Base-by-base conservation (phyloP, 108 stramenopile genomes). In the Mayamaea pseudoterrestris region DNA sequence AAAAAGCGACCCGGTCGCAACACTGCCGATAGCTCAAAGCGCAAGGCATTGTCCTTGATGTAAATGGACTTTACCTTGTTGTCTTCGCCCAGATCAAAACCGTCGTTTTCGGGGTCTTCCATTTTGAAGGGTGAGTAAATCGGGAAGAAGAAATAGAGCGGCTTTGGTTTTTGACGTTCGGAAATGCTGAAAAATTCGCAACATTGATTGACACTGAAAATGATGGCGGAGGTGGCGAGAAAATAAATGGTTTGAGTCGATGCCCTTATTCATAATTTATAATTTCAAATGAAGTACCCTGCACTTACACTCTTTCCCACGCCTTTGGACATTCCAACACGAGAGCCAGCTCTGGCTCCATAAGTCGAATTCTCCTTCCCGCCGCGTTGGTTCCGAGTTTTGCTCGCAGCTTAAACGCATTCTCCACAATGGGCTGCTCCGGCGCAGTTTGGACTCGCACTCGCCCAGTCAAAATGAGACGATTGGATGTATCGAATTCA, bases 31-130 rank as follows among this genome's bases (percentile, higher is more conserved):
- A 92, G 58, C 65, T 88, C 80, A 50, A 92, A 83, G 36, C 80
- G 68, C 8, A 92, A 60, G 46, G 77, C 81, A 28, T 70, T 76
- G 61, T 92, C 71, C 48, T 74, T 69, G 24, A 87, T 73, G 34
- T 68, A 79, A 28, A 87, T 82, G 21, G 53, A 61, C 40, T 65
- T 59, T 20, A 92, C 74, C 11, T 60, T 43, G 45, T 91, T 91
- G 58, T 87, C 85, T 22, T 71, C 69, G 21, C 90, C 90, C 64
- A 92, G 54, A 44, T 87, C 69, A 52, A 79, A 92, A n/a, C 86
- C 86, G 49, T 73, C 78, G 46, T 66, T 63, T n/a, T n/a, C n/a
- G n/a, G n/a, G n/a, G 14, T 73, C 66, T 27, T 86, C 84, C 16
- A 78, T 63, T 50, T 83, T 83, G 32, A 80, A 66, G 9, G 83